Percentiles rank a stretch among this genome's conserved stretches.
phyloP scores from a whole-genome alignment of 768 basidiomycete genomes.

The Leccinellum rugosiceps region DNA sequence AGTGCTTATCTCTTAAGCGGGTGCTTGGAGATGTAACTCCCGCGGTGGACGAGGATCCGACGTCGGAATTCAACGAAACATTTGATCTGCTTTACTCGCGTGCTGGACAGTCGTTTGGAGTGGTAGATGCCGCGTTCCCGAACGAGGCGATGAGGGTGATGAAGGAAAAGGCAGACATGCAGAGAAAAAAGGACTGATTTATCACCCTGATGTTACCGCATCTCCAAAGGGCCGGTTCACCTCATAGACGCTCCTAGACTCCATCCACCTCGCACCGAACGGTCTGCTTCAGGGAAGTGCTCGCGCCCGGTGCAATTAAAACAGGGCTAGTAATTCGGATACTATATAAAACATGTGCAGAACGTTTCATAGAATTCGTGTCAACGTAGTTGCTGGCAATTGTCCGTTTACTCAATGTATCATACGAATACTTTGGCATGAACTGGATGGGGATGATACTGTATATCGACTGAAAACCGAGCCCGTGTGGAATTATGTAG shows the following conservation, averaged over 20 bases:
- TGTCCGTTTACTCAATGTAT: slow-evolving; percentile 6
- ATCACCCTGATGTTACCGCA: not conserved
- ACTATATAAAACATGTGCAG: not conserved
- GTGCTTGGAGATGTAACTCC: slow-evolving; percentile 9
- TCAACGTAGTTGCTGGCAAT: not conserved
- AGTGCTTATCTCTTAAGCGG: slow-evolving; percentile 21
- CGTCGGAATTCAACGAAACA: slow-evolving; percentile 16
- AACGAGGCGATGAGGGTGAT: slow-evolving; percentile 12
- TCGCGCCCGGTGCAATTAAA: not conserved
- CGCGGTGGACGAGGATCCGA: slow-evolving; percentile 13
- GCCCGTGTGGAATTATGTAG: not conserved
- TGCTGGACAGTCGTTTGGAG: slow-evolving; percentile 11
- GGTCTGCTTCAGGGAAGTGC: not conserved
- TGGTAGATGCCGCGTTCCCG: slow-evolving; percentile 24
- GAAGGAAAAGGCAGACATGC: slow-evolving; percentile 9
- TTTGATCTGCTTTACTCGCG: slow-evolving; percentile 28
- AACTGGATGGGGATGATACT: slow-evolving; percentile 1
- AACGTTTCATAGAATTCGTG: not conserved
- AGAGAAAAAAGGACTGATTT: not conserved
- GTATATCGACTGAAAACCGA: slow-evolving; percentile 1
- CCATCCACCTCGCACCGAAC: not conserved
- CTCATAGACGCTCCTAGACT: not conserved
- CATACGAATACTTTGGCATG: slow-evolving; percentile 2
- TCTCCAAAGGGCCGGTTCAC: not conserved
- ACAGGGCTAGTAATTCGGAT: not conserved